These are phyloP conservation scores for Citeromyces hawaiiensis DNA, from an alignment of 1,139 yeast genomes.

Conservation along the genomic window DNA sequence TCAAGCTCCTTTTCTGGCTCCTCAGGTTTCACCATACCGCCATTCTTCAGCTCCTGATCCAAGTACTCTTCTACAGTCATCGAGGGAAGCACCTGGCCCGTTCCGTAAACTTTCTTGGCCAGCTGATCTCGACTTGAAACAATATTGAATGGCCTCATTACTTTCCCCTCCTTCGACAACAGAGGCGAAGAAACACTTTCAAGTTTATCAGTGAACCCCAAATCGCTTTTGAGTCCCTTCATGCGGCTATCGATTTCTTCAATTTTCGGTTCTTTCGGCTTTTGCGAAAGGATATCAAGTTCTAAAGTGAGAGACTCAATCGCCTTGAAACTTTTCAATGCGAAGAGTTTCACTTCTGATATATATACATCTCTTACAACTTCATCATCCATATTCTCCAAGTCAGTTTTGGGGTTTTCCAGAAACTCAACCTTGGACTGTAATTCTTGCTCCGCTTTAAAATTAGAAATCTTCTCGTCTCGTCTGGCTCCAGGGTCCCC, in stretches of 20 bases:
- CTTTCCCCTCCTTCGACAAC: slow-evolving; percentile 58
- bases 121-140: slow-evolving; percentile 47
- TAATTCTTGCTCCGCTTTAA: slow-evolving; percentile 45
- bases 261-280: slow-evolving; percentile 12
- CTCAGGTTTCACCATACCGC: slow-evolving; percentile 52
- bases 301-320: slow-evolving; percentile 49
- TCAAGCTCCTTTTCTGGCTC: slow-evolving; percentile 32
- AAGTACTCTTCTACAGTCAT: slow-evolving; percentile 90
- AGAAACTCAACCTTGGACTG: slow-evolving; percentile 22
- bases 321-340: slow-evolving; percentile 37
- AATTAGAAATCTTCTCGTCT: slow-evolving; percentile 61
- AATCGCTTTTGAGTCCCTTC: slow-evolving; percentile 11
- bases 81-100: slow-evolving; percentile 88
- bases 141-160: slow-evolving; percentile 75
- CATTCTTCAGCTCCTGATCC: slow-evolving; percentile 74
- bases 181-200: slow-evolving; percentile 29
- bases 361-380: slow-evolving; percentile 35
- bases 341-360: slow-evolving; percentile 38
- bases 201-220: slow-evolving; percentile 39
- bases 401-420: slow-evolving; percentile 6
- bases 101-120: slow-evolving; percentile 62
- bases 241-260: slow-evolving; percentile 5
- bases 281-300: slow-evolving; percentile 31
- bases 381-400: slow-evolving; percentile 45
- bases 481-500: slow-evolving; percentile 41